A percentile compares a stretch with the other conserved stretches of the same genome.
Conservation (phyloP, 1,284 basidiomycete species). For the Hemileia vastatrix region DNA sequence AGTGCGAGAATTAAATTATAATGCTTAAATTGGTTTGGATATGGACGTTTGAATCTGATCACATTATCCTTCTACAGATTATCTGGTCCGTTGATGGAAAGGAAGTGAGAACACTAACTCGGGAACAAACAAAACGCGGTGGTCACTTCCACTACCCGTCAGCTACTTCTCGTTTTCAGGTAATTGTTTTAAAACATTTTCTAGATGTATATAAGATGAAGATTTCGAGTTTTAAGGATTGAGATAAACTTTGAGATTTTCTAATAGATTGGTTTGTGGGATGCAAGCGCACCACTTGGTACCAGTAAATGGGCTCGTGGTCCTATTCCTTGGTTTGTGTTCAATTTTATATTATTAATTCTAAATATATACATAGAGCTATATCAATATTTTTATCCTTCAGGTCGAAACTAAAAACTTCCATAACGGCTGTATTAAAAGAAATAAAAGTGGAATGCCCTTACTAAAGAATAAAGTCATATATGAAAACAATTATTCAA, state of each 20-base stretch:
- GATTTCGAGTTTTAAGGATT: no score
- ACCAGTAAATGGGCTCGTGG: slow-evolving; percentile 23
- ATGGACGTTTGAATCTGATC: no score
- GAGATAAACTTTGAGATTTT: background rate
- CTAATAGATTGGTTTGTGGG: slow-evolving; percentile 21
- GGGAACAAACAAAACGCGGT: slow-evolving; percentile 4
- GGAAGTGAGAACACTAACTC: slow-evolving; percentile 12
- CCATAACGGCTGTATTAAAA: slow-evolving; percentile 6
- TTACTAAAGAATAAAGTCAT: no score
- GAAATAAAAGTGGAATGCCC: slow-evolving; percentile 18
- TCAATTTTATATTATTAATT: no score
- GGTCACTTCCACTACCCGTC: slow-evolving; percentile 15
- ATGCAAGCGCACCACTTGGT: slow-evolving; percentile 19
- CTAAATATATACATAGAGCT: background rate
- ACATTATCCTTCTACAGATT: no score
- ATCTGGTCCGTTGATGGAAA: slow-evolving; percentile 17
- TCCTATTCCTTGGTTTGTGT: slow-evolving; percentile 17
- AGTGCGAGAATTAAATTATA: background rate
- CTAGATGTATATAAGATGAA: no score
- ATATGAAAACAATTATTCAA: no score
- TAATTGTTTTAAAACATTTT: no score
- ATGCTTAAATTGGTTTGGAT: no score
- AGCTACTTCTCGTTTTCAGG: slow-evolving; percentile 16
- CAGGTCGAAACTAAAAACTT: slow-evolving; percentile 3
- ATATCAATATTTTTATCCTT: background rate